These are phyloP conservation scores for Epichloe sibirici DNA, from an alignment of 2,329 filamentous ascomycete genomes.

Conservation along the genomic window DNA sequence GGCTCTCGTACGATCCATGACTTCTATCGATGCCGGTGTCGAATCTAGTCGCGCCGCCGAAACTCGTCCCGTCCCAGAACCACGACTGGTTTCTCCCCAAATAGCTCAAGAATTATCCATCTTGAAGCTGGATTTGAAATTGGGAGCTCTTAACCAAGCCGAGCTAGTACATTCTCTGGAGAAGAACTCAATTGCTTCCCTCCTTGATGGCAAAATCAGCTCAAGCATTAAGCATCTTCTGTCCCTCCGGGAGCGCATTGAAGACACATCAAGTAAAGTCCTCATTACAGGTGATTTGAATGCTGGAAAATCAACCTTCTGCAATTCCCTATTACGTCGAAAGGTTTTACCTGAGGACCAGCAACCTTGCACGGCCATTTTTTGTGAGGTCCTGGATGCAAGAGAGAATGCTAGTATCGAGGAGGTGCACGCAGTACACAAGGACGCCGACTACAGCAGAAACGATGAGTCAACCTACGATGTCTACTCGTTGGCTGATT, in stretches of 20 bases:
- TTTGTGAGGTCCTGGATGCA: constrained; percentile 91
- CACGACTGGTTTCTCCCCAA: constrained; percentile 78
- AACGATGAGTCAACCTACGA: constrained; percentile 92
- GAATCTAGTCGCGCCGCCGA: constrained; percentile 68
- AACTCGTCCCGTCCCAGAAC: constrained; percentile 50
- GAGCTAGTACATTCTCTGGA: constrained; percentile 92
- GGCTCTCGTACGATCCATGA: constrained; percentile 56
- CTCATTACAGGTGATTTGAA: constrained; percentile 92
- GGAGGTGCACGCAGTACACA: constrained; percentile 91
- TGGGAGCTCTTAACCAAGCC: constrained; percentile 73
- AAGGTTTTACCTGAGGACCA: constrained; percentile 95
- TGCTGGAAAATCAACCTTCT: constrained; percentile 96
- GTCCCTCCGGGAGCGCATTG: constrained; percentile 80
- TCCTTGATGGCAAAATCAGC: constrained; percentile 87
- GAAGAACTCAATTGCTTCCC: constrained; percentile 76
- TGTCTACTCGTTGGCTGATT: constrained; percentile 62
- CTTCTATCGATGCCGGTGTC: constrained; percentile 46
- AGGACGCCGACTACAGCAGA: constrained; percentile 65
- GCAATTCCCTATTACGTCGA: constrained; percentile 85
- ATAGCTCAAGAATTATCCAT: constrained; percentile 94
- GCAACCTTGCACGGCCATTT: constrained; percentile 95
- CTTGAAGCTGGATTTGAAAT: constrained; percentile 84
- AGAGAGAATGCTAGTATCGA: constrained; percentile 83
- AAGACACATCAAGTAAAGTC: constrained; percentile 95
- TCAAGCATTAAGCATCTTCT: constrained; percentile 86